Evolutionary conservation across 805 yeast species (phyloP), one percentile per base, ranked within the genome.

Genomic region (Ogataea sp.): DNA sequence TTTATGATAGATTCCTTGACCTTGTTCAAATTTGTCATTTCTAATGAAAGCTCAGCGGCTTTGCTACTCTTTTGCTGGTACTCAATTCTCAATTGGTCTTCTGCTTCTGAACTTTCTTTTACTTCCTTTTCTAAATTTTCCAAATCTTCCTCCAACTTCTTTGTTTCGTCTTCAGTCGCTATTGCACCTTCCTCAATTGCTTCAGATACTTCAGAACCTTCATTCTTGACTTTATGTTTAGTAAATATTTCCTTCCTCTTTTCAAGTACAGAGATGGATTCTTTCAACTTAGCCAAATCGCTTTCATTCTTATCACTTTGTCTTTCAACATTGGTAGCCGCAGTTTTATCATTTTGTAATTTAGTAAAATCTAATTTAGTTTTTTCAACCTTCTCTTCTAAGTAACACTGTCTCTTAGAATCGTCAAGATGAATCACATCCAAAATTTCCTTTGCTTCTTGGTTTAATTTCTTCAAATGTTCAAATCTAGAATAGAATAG

Each of bases 41-140:
- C 24, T 3, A 53, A 48, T 1, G 75, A 63, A 34, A 55, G 43
- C 29, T 67, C 71, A 1, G 75, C 75, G 3, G 79, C 78, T n/a
- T 45, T 38, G 1, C 74, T 60, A 0, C 80, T 73, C 7, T 51
- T 51, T 4, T 42, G 36, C 50, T 74, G 80, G 46, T 75, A 75
- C n/a, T 55, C 40, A 1, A 43, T 30, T 42, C 81, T 53, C 23
- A 69, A 46, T 4, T 38, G 41, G 15, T 53, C 56, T 21, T 62
- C 64, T 36, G 61, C 67, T 21, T 41, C 36, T 2, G 52, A 37
- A 23, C 54, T 39, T 1, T 36, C 34, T 14, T 49, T 44, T 13
- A 53, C 26, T 36, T 49, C 37, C 2, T 26, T 11, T 20, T 52
- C 51, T 24, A 52, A 24, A 6, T 20, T 13, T 13, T 37, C 37